Conservation (phyloP, 768 basidiomycete species). For the Neoboletus brunneissimus region DNA sequence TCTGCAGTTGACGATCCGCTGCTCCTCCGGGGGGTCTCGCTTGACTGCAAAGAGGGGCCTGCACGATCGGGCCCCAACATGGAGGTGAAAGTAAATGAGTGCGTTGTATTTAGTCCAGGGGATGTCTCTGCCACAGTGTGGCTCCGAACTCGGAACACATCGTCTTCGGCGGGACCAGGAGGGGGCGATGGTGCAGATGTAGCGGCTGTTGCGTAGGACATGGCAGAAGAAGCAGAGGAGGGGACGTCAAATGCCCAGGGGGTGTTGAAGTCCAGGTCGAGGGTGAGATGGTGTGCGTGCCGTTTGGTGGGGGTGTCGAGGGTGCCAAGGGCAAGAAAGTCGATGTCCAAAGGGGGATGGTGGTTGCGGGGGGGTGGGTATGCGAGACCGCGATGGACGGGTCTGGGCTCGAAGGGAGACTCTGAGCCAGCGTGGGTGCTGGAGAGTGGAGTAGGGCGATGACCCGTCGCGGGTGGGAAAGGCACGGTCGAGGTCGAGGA, state of each 20-base stretch:
- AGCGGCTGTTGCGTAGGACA: slow-evolving; percentile 23
- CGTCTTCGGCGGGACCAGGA: slow-evolving; percentile 12
- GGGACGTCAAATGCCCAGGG: slow-evolving; percentile 17
- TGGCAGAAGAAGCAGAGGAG: slow-evolving; percentile 17
- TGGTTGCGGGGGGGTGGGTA: background rate
- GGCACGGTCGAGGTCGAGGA: slow-evolving; percentile 19
- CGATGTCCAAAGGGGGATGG: slow-evolving; percentile 12
- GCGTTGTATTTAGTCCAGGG: slow-evolving; percentile 1
- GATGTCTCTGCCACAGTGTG: background rate
- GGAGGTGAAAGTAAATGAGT: slow-evolving; percentile 11
- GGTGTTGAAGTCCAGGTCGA: slow-evolving; percentile 23
- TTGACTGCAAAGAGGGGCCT: slow-evolving; percentile 1
- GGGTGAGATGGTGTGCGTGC: slow-evolving; percentile 14
- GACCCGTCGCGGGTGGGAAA: slow-evolving; percentile 13
- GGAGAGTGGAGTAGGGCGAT: slow-evolving; percentile 4
- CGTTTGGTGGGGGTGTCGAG: slow-evolving; percentile 7
- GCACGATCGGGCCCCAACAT: background rate
- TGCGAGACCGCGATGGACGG: background rate
- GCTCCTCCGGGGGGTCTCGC: background rate
- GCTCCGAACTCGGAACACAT: slow-evolving; percentile 8
- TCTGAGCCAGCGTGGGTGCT: slow-evolving; percentile 11
- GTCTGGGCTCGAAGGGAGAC: slow-evolving; percentile 24
- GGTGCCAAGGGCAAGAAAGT: slow-evolving; percentile 5
- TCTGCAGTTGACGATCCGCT: slow-evolving; percentile 16
- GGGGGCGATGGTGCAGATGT: slow-evolving; percentile 10